A percentile compares a stretch with the other conserved stretches of the same genome.
These are phyloP conservation scores for Zygoascus ofunaensis DNA, from an alignment of 805 yeast genomes.

Conservation along the genomic window DNA sequence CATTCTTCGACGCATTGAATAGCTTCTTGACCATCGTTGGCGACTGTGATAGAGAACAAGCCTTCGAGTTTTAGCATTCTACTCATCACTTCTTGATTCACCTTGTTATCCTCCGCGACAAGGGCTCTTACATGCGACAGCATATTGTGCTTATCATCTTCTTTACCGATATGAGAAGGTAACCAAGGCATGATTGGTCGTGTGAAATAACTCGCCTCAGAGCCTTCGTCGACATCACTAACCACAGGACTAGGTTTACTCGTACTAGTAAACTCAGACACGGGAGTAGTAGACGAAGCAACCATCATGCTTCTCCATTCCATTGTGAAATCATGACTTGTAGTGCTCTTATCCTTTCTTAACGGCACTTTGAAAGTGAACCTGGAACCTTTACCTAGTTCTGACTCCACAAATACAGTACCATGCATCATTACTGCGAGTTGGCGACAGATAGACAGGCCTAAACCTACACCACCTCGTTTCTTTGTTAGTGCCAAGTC, in stretches of 20 bases:
- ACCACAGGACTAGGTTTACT: background rate
- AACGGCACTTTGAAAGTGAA: slow-evolving; percentile 63
- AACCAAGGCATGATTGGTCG: slow-evolving; percentile 11
- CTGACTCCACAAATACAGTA: slow-evolving; percentile 50
- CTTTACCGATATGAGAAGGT: slow-evolving; percentile 8
- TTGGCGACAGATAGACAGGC: slow-evolving; percentile 81
- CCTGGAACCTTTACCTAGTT: slow-evolving; percentile 70
- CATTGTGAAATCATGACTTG: background rate
- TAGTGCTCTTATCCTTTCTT: background rate
- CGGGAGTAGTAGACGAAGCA: background rate
- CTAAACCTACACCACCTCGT: slow-evolving; percentile 94
- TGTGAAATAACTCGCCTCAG: slow-evolving; percentile 1
- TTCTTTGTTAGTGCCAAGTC: slow-evolving; percentile 87
- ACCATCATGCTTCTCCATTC: background rate
- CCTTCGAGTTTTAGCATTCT: slow-evolving; percentile 87
- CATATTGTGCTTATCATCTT: slow-evolving; percentile 10
- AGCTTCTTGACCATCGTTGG: slow-evolving; percentile 89
- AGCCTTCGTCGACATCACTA: background rate
- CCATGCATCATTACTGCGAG: slow-evolving; percentile 89
- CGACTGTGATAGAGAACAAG: slow-evolving; percentile 57
- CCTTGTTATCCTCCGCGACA: slow-evolving; percentile 90
- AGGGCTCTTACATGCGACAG: slow-evolving; percentile 38
- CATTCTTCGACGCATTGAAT: slow-evolving; percentile 38
- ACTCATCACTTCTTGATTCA: slow-evolving; percentile 87
- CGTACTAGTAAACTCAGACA: background rate